Base-by-base conservation (phyloP, 129 eudicot genomes). In the Tagetes patula region DNA sequence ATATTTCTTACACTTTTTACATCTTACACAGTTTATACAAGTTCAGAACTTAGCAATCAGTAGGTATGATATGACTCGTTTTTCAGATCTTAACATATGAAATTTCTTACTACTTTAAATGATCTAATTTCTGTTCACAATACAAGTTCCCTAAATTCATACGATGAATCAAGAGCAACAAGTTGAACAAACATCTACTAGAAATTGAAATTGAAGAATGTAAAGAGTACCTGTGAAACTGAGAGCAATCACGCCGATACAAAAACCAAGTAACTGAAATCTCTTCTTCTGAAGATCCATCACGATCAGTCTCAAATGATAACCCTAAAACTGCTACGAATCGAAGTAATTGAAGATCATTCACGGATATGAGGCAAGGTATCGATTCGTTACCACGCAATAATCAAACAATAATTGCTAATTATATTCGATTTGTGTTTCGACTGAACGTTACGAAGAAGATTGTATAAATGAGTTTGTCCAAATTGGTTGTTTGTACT, bases 281-380 rank as follows among this genome's bases (percentile, higher is more conserved):
- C 82, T 65, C 63, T 50, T 78, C 67, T 71, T 78, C 77, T 78
- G 72, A 59, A 78, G 40, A 78, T 71, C 73, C 82, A 78, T 78
- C 71, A 30, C 9, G 2, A 32, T 20, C 27, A 20, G 27, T 6
- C 20, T 48, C 47, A 47, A 49, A 74, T 52, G 46, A 54, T 6
- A 38, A 30, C 77, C 69, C 60, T 72, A 73, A 20, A 63, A 74
- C 47, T 63, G 62, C 62, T 74, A 38, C 33, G 6, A 20, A 48
- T 45, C 37, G 59, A 62, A 73, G 38, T 11, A 68, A 37, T 50
- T 5, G 70, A 5, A 74, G 71, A 74, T 63, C 52, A 74, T 47
- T 63, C 3, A 74, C 10, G 40, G 2, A 49, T 36, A 5, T 48
- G 78, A 62, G 66, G 78, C 63, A 74, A 74, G 71, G 78, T 62